Conservation (phyloP, 192 early-diverging fungal species). For the Linnemannia schmuckeri region DNA sequence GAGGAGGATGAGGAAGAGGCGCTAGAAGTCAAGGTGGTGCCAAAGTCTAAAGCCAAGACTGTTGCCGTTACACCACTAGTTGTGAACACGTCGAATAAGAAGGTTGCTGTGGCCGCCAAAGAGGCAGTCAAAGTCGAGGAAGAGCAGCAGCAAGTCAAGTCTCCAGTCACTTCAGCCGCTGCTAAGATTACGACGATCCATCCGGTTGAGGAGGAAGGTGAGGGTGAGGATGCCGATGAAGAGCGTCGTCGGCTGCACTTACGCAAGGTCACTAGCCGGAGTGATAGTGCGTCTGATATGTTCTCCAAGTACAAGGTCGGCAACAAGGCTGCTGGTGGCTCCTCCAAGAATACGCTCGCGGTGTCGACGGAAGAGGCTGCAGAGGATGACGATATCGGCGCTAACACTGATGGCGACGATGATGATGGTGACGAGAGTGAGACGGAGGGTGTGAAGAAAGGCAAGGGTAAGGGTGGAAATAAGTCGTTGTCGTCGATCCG, state of each 20-base stretch:
- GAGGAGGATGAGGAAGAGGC: conserved; percentile 24
- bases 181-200: not conserved
- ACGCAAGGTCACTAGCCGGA: conserved; percentile 24
- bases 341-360: not conserved
- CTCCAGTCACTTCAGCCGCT: not conserved
- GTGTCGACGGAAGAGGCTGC: conserved; percentile 1
- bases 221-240: conserved; percentile 14
- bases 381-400: not conserved
- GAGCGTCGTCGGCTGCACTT: conserved; percentile 23
- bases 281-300: conserved; percentile 33
- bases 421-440: not conserved
- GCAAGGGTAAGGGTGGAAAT: not conserved
- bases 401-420: not conserved
- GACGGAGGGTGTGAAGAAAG: not conserved
- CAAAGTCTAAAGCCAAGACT: not conserved
- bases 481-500: not conserved
- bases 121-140: not conserved
- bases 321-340: not conserved
- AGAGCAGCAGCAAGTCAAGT: not conserved
- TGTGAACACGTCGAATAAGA: not conserved
- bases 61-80: not conserved
- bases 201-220: conserved; percentile 1
- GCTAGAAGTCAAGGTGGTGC: not conserved
- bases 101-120: no score
- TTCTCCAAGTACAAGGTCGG: conserved; percentile 52